A percentile compares a stretch with the other conserved stretches of the same genome.
These are phyloP conservation scores for Russula earlei DNA, from an alignment of 768 basidiomycete species.

Conservation along the genomic window DNA sequence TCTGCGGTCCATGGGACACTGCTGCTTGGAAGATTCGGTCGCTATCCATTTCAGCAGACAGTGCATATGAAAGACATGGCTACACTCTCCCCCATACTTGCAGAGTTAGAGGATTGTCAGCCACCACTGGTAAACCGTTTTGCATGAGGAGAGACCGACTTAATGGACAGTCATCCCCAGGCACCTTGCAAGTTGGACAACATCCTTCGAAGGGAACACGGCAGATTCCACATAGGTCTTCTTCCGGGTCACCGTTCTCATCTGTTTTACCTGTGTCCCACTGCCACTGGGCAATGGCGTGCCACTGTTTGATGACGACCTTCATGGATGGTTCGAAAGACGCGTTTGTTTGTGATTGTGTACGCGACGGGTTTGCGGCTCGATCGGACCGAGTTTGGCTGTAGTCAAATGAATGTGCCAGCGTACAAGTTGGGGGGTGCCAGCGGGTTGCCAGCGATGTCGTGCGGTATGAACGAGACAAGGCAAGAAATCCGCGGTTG, in stretches of 20 bases:
- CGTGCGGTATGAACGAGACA: background rate
- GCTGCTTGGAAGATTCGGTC: constrained; percentile 80
- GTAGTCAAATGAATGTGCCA: background rate
- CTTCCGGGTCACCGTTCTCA: constrained; percentile 52
- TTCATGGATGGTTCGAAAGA: constrained; percentile 46
- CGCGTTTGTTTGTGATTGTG: constrained; percentile 20
- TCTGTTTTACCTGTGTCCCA: constrained; percentile 51
- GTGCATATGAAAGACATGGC: constrained; percentile 98
- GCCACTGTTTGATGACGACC: constrained; percentile 75
- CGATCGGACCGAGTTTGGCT: background rate
- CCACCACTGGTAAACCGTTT: background rate
- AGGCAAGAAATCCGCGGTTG: background rate
- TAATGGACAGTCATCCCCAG: constrained; percentile 90
- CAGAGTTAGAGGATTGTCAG: background rate
- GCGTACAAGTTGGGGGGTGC: background rate
- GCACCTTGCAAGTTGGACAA: constrained; percentile 92
- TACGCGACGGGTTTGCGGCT: constrained; percentile 14
- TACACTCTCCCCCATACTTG: constrained; percentile 97
- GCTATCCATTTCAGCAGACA: constrained; percentile 95
- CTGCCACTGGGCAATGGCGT: constrained; percentile 82
- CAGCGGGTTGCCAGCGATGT: background rate
- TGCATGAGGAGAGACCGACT: constrained; percentile 42
- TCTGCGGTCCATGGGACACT: constrained; percentile 97
- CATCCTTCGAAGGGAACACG: constrained; percentile 88
- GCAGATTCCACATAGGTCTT: constrained; percentile 79